Evolutionary conservation across 23 red algal species (phyloP), one percentile per base, ranked within the genome.

Genomic region (Porphyridium purpureum): DNA sequence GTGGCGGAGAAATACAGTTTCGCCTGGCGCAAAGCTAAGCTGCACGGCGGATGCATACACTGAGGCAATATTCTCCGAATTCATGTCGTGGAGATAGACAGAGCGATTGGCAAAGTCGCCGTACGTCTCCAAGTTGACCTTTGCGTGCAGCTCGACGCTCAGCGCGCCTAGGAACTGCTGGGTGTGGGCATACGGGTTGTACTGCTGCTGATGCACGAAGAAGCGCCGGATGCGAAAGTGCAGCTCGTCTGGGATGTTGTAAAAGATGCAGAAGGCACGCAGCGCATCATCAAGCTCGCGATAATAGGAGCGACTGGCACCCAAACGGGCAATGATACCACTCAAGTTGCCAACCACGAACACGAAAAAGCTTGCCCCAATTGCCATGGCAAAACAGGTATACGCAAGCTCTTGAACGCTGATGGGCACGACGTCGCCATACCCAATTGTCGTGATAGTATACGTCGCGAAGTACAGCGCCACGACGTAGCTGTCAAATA

Each of bases 391-490:
- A 26, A 82, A 33, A 54, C 49, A 64, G 21, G 51, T 55, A 40
- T 71, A 82, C 7, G 42, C 56, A 6, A 64, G 64, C 49, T 72
- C 76, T 0, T 38, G 21, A 5, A 66, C 65, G 42, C 54, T 70
- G 33, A 55, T 54, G 24, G 76, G 76, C 1, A 52, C 54, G 19
- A 82, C 54, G 55, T 82, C 76, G 24, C 76, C 76, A 33, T 82
- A 82, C 1, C 76, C 76, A 58, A 82, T 70, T 17, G 76, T 82
- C 6, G 76, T 70, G 49, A 82, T 63, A 17, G 76, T 82, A 35
- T 68, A 59, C 33, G 64, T 51, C 3, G 76, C 70, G 62, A 82
- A 82, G 66, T 69, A 82, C 29, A 82, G 47, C 21, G 76, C 62
- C 9, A 59, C 65, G 9, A 82, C 52, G 23, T 69, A 82, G 24